phyloP scores from a whole-genome alignment of 2,329 filamentous ascomycete genomes.

The Fonsecaea nubica region DNA sequence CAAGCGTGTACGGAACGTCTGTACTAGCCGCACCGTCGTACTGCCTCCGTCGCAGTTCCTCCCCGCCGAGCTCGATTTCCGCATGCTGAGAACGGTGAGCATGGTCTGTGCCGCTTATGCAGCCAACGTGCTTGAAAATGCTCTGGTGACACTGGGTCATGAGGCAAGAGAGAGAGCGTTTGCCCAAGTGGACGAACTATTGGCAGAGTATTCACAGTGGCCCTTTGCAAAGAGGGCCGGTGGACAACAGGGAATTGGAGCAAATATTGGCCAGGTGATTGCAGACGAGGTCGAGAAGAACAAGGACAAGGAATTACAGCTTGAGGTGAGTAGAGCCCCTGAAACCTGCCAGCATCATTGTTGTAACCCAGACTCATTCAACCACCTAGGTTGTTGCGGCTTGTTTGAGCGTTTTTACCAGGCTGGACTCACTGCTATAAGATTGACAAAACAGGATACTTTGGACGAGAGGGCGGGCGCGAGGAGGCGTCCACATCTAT shows the following conservation, averaged over 20 bases:
- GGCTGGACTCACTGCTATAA: conserved; percentile 91
- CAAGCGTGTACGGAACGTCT: conserved; percentile 86
- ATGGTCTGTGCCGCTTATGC: conserved; percentile 99
- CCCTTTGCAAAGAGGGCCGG: conserved; percentile 84
- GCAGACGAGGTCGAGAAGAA: conserved; percentile 82
- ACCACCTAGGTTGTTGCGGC: conserved; percentile 76
- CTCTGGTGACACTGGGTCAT: conserved; percentile 89
- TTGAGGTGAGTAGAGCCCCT: conserved; percentile 71
- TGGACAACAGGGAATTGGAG: conserved; percentile 82
- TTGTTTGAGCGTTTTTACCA: conserved; percentile 95
- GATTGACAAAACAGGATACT: conserved; percentile 1
- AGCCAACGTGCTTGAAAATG: conserved; percentile 97
- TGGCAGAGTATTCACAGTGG: conserved; percentile 97
- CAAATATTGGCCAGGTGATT: conserved; percentile 87
- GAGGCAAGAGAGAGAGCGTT: conserved; percentile 94
- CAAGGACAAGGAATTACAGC: conserved; percentile 93
- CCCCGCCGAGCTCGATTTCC: conserved; percentile 91
- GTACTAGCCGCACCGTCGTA: conserved; percentile 92
- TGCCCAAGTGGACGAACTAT: conserved; percentile 92
- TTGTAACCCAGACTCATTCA: conserved; percentile 3
- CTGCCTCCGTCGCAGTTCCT: conserved; percentile 85
- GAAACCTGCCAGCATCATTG: conserved; percentile 37
- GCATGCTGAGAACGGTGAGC: conserved; percentile 86
- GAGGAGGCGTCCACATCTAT: background rate
- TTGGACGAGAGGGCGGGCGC: background rate